phyloP scores from a whole-genome alignment of 2,329 filamentous ascomycete genomes.

The Ambrosiella beaveri region DNA sequence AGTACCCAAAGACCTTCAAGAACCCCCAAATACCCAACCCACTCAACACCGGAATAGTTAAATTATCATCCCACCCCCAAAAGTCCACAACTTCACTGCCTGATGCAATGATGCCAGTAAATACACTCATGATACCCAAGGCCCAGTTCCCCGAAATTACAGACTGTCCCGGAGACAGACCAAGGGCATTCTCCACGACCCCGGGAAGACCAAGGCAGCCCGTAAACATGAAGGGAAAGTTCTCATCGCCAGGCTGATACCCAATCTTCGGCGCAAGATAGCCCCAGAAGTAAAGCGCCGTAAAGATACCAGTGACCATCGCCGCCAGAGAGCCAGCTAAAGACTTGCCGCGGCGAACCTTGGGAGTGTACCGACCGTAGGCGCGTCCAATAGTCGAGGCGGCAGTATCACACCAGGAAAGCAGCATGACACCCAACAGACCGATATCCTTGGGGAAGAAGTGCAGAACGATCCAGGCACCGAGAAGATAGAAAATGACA shows the following conservation, averaged over 20 bases:
- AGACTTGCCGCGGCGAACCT: conserved; percentile 75
- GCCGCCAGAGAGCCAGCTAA: conserved; percentile 77
- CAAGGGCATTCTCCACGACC: conserved; percentile 39
- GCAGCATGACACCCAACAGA: conserved; percentile 71
- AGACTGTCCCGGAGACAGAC: conserved; percentile 38
- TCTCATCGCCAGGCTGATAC: conserved; percentile 50
- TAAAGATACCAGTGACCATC: conserved; percentile 63
- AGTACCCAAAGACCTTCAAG: conserved; percentile 60
- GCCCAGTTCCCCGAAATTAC: conserved; percentile 55
- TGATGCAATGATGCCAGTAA: conserved; percentile 76
- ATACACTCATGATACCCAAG: conserved; percentile 63
- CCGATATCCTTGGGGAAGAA: conserved; percentile 89
- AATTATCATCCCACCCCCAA: conserved; percentile 91
- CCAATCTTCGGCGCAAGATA: conserved; percentile 56
- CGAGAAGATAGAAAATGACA: conserved; percentile 89
- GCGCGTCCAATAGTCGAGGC: conserved; percentile 85
- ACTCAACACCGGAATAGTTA: conserved; percentile 87
- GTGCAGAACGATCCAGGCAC: conserved; percentile 68
- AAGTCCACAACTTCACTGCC: conserved; percentile 81
- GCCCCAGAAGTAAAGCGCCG: conserved; percentile 77
- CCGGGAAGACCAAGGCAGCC: conserved; percentile 56
- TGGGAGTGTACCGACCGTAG: conserved; percentile 76
- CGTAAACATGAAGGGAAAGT: conserved; percentile 63
- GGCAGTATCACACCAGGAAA: conserved; percentile 96
- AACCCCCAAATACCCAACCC: conserved; percentile 83